phyloP scores from a whole-genome alignment of 441 rosid genomes.

The Adansonia grandidieri region DNA sequence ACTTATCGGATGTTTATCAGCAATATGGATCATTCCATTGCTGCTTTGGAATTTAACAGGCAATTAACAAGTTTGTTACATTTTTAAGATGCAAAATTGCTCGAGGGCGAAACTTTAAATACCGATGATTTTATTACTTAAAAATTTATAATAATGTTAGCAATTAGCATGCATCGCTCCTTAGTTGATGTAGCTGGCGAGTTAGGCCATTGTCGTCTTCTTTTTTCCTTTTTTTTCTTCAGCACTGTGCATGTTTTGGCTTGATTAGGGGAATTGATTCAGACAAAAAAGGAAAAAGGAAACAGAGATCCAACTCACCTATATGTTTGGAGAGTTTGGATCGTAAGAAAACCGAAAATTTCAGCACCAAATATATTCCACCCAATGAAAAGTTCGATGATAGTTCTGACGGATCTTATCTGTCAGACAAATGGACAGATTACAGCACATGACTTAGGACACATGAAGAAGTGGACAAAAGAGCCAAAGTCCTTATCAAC shows the following conservation, averaged over 20 bases:
- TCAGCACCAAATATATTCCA: not conserved
- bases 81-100: too few relatives aligned
- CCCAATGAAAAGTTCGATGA: not conserved
- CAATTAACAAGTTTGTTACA: too few relatives aligned
- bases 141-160: not conserved
- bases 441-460: not conserved
- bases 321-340: not conserved
- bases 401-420: slow-evolving; percentile 8
- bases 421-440: not conserved
- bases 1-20: too few relatives aligned
- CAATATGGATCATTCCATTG: too few relatives aligned
- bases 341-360: not conserved
- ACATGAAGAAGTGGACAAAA: not conserved
- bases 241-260: slow-evolving; percentile 17
- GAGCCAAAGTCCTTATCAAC: slow-evolving; percentile 4
- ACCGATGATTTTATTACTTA: too few relatives aligned
- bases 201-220: not conserved
- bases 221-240: not conserved
- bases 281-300: not conserved
- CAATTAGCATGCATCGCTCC: not conserved
- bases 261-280: slow-evolving; percentile 13
- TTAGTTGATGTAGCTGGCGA: not conserved
- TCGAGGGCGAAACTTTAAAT: too few relatives aligned
- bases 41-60: too few relatives aligned
- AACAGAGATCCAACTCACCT: not conserved